Evolutionary conservation across 352 stramenopile genomes (phyloP).

Genomic region (Stramenopiles sp.): DNA sequence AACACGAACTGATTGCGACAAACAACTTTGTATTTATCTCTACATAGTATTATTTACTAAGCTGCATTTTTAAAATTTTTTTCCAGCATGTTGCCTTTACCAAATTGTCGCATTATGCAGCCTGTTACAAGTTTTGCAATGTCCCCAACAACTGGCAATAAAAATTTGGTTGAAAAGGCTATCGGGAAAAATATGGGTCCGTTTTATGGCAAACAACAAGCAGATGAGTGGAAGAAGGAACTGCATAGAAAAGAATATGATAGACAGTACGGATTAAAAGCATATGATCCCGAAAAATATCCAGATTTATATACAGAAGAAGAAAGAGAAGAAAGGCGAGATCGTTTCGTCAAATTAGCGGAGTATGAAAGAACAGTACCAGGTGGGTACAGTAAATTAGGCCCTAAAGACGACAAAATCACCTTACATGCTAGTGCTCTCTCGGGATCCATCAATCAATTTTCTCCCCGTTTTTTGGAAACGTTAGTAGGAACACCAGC

Average conservation of each 20-base stretch:
- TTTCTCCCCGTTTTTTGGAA: background rate
- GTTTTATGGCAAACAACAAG: slow-evolving; percentile 3
- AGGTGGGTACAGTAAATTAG: background rate
- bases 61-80: background rate
- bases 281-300: background rate
- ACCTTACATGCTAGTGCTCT: background rate
- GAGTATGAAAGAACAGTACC: slow-evolving; percentile 2
- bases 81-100: no score
- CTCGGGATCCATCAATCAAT: background rate
- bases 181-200: background rate
- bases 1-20: no score
- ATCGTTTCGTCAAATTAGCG: background rate
- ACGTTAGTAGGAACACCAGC: slow-evolving; percentile 4
- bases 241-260: slow-evolving; percentile 1
- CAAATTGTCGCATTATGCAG: background rate
- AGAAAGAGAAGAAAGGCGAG: background rate
- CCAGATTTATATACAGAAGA: background rate
- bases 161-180: background rate
- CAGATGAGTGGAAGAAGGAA: background rate
- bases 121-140: slow-evolving; percentile 6
- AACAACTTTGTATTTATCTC: no score
- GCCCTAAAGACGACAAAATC: slow-evolving; percentile 5
- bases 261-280: background rate
- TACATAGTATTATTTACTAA: no score
- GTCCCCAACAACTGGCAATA: background rate